Base-by-base conservation (phyloP, 2,329 filamentous ascomycete species). In the Sporothrix brasiliensis region DNA sequence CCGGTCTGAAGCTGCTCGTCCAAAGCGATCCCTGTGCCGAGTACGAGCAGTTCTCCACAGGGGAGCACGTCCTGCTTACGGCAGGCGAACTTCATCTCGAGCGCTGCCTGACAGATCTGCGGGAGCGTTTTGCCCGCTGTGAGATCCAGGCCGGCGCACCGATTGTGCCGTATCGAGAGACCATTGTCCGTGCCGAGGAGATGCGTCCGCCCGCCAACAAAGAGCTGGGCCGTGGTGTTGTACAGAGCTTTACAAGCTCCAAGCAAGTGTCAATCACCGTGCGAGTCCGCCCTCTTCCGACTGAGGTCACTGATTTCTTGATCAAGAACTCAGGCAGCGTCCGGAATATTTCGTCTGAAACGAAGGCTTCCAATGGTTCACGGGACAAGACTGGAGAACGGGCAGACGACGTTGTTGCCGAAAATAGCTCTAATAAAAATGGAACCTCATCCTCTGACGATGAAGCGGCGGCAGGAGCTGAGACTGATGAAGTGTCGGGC, bases 11-110 rank as follows among this genome's bases (percentile, higher is more conserved):
- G 73, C 83, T 99, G 21, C 87, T 99, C 0, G 94, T 97, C 44
- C 93, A 97, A 77, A 96, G 93, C 76, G 95, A 99, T 76, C 94
- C 95, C 0, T 98, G 95, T 76, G 95, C 94, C 16, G 90, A 97
- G 78, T 99, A 99, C 76, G 94, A 98, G 78, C 92, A 97, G 67
- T 90, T 98, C 68, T 87, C 90, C 70, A 97, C 91, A 75, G 95
- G 95, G 70, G 95, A 99, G 80, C 95, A 99, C 79, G 95, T 99
- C 54, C 88, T 99, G 27, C 81, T 97, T 50, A 98, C 95, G 0
- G 95, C 95, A 6, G 95, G 95, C 69, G 95, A 99, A 79, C 79
- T 99, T 74, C 95, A 99, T 81, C 84, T 99, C 3, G 95, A 99
- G 80, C 86, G 95, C 70, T 99, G 95, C 78, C 80, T 99, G 71